These are phyloP conservation scores for Pythium oligandrum DNA, from an alignment of 352 stramenopile genomes.

Conservation along the genomic window DNA sequence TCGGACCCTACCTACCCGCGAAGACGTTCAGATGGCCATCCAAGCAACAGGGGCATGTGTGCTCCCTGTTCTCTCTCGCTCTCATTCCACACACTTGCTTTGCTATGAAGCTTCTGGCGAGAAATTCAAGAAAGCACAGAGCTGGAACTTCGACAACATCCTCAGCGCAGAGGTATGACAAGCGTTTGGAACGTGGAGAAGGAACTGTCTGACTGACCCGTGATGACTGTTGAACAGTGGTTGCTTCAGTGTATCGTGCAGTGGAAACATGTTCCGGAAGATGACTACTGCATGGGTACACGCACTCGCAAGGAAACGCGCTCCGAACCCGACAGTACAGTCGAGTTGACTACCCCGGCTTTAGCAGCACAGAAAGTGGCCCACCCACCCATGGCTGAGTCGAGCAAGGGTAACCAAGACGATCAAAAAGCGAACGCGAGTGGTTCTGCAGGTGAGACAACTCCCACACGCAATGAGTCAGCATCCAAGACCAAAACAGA, in stretches of 20 bases:
- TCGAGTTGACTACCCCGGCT: too few species aligned
- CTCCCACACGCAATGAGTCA: too few species aligned
- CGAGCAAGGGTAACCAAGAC: too few species aligned
- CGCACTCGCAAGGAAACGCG: too few species aligned
- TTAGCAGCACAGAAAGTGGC: too few species aligned
- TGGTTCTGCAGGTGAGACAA: too few species aligned
- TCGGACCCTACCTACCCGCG: slow-evolving; percentile 63
- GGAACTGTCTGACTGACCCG: too few species aligned
- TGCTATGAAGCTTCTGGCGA: slow-evolving; percentile 75
- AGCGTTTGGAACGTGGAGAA: neutral
- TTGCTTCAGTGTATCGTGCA: slow-evolving; percentile 60
- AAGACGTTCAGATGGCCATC: slow-evolving; percentile 83
- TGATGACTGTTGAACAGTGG: slow-evolving; percentile 35
- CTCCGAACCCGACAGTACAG: too few species aligned
- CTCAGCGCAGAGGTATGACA: slow-evolving; percentile 67
- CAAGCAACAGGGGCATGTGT: slow-evolving; percentile 80
- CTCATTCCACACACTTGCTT: slow-evolving; percentile 78
- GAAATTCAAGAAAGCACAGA: slow-evolving; percentile 83
- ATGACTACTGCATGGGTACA: slow-evolving; percentile 24
- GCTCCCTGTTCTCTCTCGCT: slow-evolving; percentile 73
- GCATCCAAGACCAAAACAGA: too few species aligned
- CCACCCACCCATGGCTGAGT: too few species aligned
- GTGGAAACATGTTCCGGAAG: slow-evolving; percentile 64
- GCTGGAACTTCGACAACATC: slow-evolving; percentile 78
- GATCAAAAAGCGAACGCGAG: too few species aligned